These are phyloP conservation scores for Rosa chinensis DNA, from an alignment of 306 rosid genomes.

Conservation along the genomic window DNA sequence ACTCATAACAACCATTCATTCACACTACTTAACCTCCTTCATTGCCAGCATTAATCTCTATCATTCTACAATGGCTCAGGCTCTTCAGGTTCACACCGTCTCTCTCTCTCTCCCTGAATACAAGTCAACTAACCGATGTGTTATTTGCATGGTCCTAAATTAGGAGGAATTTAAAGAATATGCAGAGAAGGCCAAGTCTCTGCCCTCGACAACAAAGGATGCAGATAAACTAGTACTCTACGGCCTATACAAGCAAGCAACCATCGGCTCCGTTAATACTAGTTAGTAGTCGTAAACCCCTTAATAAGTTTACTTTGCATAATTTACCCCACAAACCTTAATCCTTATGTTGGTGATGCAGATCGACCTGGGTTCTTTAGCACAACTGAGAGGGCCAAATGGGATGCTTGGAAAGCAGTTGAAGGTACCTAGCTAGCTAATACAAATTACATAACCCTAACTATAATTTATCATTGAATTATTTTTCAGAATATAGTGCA, in stretches of 20 bases:
- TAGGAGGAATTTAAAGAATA: conserved; percentile 20
- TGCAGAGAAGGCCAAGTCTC: conserved; percentile 25
- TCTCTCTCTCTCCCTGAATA: background rate
- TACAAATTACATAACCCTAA: background rate
- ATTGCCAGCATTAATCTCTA: background rate
- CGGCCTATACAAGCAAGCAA: conserved; percentile 25
- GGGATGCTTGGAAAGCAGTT: conserved; percentile 30
- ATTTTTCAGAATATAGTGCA: background rate
- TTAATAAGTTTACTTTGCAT: background rate
- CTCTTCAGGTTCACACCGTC: conserved; percentile 19
- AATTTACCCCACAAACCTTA: background rate
- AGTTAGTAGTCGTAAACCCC: background rate
- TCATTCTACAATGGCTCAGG: background rate
- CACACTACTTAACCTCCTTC: background rate
- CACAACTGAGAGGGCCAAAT: conserved; percentile 21
- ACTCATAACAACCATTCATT: background rate
- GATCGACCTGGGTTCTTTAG: conserved; percentile 24
- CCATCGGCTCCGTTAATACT: conserved; percentile 4
- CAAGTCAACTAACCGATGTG: background rate
- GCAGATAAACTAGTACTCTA: conserved; percentile 20
- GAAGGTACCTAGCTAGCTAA: conserved; percentile 1
- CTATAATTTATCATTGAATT: background rate
- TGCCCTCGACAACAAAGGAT: conserved; percentile 16
- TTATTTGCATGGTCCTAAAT: background rate
- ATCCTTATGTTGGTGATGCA: background rate